A percentile compares a stretch with the other conserved stretches of the same genome.
Conservation (phyloP, 352 stramenopile species). For the Discostella stelligera region DNA sequence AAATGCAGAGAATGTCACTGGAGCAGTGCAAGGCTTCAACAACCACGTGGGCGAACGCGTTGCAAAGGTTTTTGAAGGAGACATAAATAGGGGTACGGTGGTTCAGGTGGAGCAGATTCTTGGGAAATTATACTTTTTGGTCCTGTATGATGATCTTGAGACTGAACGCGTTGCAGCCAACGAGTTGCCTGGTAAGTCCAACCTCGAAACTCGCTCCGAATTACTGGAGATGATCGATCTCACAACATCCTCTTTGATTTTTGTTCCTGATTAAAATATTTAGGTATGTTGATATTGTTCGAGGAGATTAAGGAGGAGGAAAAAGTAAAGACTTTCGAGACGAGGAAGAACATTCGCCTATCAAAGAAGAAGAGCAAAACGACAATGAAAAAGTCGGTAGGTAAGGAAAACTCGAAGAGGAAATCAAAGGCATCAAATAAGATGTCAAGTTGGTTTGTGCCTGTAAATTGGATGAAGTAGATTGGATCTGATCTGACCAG, state of each 20-base stretch:
- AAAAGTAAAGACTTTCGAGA: slow-evolving; percentile 12
- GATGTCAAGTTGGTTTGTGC: too few relatives aligned
- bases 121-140: slow-evolving; percentile 22
- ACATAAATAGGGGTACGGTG: slow-evolving; percentile 45
- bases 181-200: slow-evolving; percentile 38
- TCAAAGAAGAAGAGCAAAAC: not conserved
- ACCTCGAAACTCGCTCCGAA: not conserved
- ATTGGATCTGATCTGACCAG: too few relatives aligned
- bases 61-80: slow-evolving; percentile 51
- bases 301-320: slow-evolving; percentile 40
- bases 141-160: slow-evolving; percentile 57
- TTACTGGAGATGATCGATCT: slow-evolving; percentile 2
- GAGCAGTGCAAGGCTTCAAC: not conserved
- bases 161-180: slow-evolving; percentile 29
- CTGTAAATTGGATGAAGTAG: too few relatives aligned
- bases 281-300: slow-evolving; percentile 46
- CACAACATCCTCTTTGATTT: not conserved
- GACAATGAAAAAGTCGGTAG: not conserved
- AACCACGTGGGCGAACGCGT: slow-evolving; percentile 45
- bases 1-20: not conserved
- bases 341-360: slow-evolving; percentile 3
- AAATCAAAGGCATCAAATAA: not conserved
- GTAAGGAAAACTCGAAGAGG: not conserved
- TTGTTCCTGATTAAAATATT: not conserved
- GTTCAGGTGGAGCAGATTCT: slow-evolving; percentile 17